Conservation (phyloP, 192 early-diverging fungal genomes). For the Allomyces javanicus region DNA sequence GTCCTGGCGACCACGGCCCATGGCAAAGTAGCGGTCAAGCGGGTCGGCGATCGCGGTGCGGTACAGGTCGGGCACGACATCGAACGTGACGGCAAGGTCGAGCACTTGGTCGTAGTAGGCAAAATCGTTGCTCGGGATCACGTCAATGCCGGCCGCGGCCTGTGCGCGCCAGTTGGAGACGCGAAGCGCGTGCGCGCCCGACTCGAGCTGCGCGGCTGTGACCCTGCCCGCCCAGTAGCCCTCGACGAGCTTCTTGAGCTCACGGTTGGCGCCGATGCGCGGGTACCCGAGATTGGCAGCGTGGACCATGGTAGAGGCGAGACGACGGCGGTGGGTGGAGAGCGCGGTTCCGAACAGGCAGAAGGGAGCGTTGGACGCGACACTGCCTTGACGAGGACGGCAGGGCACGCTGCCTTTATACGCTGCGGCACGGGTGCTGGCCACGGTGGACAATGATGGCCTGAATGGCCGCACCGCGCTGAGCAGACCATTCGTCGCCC, state of each 20-base stretch:
- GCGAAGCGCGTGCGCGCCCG: conserved; percentile 45
- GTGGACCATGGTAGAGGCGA: conserved; percentile 9
- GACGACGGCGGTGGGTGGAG: no score
- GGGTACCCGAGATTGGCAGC: conserved; percentile 60
- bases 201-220: conserved; percentile 41
- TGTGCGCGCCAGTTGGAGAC: conserved; percentile 59
- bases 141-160: conserved; percentile 47
- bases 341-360: no score
- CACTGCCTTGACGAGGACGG: no score
- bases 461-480: no score
- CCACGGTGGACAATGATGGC: no score
- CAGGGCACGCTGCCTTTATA: no score
- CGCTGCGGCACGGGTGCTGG: no score
- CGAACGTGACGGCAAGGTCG: conserved; percentile 39
- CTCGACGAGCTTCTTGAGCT: conserved; percentile 92
- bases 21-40: conserved; percentile 85
- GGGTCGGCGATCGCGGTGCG: conserved; percentile 36
- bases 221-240: conserved; percentile 79
- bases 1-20: conserved; percentile 80
- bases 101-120: conserved; percentile 89
- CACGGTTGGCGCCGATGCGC: conserved; percentile 81
- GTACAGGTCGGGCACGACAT: conserved; percentile 49
- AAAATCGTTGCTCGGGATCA: conserved; percentile 86
- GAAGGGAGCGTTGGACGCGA: no score
- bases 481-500: no score